Conservation (phyloP, 2,329 filamentous ascomycete species). For the Curvularia hawaiiensis region DNA sequence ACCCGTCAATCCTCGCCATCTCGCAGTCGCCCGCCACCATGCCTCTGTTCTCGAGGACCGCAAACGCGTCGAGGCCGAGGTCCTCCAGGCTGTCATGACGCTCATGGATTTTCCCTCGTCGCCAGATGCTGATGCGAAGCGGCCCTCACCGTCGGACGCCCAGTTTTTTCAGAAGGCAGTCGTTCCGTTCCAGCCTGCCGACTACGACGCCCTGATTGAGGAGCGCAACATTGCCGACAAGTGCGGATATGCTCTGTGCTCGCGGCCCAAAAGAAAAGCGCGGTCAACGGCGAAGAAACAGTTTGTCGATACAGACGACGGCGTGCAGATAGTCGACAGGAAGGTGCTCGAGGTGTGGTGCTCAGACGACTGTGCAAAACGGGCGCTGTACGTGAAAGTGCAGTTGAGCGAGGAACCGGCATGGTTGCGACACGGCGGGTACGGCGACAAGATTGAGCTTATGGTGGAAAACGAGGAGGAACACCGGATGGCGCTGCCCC, state of each 20-base stretch:
- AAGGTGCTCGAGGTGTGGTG: constrained; percentile 87
- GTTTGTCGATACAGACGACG: constrained; percentile 66
- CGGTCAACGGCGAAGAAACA: constrained; percentile 60
- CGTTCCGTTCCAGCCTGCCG: constrained; percentile 77
- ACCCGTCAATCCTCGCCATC: constrained; percentile 49
- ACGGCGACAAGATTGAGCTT: constrained; percentile 46
- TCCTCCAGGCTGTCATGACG: constrained; percentile 72
- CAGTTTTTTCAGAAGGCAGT: constrained; percentile 69
- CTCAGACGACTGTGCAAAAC: constrained; percentile 74
- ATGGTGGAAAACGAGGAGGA: constrained; percentile 45
- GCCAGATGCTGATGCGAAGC: constrained; percentile 56
- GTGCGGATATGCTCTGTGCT: constrained; percentile 86
- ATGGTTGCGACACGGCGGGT: constrained; percentile 72
- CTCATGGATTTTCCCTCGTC: constrained; percentile 68
- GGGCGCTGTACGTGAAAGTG: constrained; percentile 84
- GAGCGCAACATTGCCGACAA: constrained; percentile 84
- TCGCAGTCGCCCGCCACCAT: constrained; percentile 78
- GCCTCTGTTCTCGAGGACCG: constrained; percentile 81
- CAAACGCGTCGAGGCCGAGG: constrained; percentile 76
- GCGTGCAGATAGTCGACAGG: constrained; percentile 68
- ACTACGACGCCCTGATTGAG: constrained; percentile 86
- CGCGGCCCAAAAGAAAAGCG: constrained; percentile 62
- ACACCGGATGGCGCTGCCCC: constrained; percentile 33
- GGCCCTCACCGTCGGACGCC: constrained; percentile 64
- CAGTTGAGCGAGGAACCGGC: constrained; percentile 85